These are phyloP conservation scores for Xylaria polymorpha DNA, from an alignment of 2,329 filamentous ascomycete genomes.

Conservation along the genomic window DNA sequence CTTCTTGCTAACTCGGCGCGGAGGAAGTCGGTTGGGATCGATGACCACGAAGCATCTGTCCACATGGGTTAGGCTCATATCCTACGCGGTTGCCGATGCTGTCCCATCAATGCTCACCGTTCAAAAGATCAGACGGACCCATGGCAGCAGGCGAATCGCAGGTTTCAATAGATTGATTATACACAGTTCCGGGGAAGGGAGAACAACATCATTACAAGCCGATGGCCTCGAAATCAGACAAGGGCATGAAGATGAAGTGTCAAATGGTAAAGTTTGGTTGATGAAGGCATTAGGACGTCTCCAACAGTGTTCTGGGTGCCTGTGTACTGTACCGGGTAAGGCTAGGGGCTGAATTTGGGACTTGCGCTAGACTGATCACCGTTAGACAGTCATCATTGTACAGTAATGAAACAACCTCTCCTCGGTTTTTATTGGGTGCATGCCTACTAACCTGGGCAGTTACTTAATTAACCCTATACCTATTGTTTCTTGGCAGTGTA, in stretches of 20 bases:
- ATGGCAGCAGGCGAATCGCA: slow-evolving; percentile 13
- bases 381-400: background rate
- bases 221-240: background rate
- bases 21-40: slow-evolving; percentile 64
- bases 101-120: slow-evolving; percentile 24
- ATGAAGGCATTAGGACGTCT: slow-evolving; percentile 1
- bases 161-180: slow-evolving; percentile 8
- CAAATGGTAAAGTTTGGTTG: background rate
- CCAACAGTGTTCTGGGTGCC: background rate
- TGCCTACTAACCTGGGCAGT: too few species aligned
- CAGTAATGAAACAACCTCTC: slow-evolving; percentile 4
- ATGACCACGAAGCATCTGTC: slow-evolving; percentile 58
- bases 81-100: background rate
- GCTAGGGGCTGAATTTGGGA: slow-evolving; percentile 1
- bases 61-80: slow-evolving; percentile 10
- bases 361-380: background rate
- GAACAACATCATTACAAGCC: slow-evolving; percentile 25
- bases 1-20: slow-evolving; percentile 65
- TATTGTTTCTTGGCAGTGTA: background rate
- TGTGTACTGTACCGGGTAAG: background rate
- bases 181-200: background rate
- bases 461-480: background rate
- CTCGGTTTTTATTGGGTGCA: background rate
- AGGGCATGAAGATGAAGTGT: background rate
- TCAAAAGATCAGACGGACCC: slow-evolving; percentile 18